Percentiles rank a stretch among this genome's conserved stretches.
Evolutionary conservation across 192 early-diverging fungal genomes (phyloP).

Genomic region (Linnemannia elongata): DNA sequence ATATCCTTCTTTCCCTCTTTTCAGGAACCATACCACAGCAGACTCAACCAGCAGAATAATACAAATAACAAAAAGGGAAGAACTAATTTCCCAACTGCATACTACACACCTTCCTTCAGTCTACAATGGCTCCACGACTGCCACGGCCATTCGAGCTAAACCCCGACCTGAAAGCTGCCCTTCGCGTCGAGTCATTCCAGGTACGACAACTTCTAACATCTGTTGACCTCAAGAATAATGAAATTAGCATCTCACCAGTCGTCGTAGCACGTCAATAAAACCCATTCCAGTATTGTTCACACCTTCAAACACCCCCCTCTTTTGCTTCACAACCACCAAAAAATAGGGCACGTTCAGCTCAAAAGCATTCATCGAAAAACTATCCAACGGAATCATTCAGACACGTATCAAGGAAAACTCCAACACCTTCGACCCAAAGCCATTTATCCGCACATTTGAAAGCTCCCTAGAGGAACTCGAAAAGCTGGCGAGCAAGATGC

Average conservation of each 20-base stretch:
- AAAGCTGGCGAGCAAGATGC: constrained; percentile 79
- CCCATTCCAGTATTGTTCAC: not conserved
- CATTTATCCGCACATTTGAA: constrained; percentile 94
- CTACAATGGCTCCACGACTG: constrained; percentile 30
- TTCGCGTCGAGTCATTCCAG: constrained; percentile 64
- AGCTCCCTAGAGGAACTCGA: constrained; percentile 86
- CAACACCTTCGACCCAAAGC: constrained; percentile 87
- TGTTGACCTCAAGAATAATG: constrained; percentile 52
- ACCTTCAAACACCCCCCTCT: not conserved
- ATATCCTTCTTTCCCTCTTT: not conserved
- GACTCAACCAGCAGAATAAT: not conserved
- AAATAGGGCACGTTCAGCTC: constrained; percentile 44
- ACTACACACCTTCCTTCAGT: not conserved
- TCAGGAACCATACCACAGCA: not conserved
- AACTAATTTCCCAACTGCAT: not conserved
- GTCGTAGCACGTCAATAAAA: not conserved
- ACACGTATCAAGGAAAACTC: constrained; percentile 51
- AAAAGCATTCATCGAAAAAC: constrained; percentile 39
- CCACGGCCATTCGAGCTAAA: constrained; percentile 60
- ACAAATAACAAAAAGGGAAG: not conserved
- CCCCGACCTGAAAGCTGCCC: constrained; percentile 56
- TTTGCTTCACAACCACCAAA: not conserved
- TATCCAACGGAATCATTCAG: constrained; percentile 45
- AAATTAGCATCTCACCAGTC: not conserved
- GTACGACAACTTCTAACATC: constrained; percentile 60